A percentile compares a stretch with the other conserved stretches of the same genome.
Evolutionary conservation across 306 rosid species (phyloP).

Genomic region (Begonia fuchsioides): DNA sequence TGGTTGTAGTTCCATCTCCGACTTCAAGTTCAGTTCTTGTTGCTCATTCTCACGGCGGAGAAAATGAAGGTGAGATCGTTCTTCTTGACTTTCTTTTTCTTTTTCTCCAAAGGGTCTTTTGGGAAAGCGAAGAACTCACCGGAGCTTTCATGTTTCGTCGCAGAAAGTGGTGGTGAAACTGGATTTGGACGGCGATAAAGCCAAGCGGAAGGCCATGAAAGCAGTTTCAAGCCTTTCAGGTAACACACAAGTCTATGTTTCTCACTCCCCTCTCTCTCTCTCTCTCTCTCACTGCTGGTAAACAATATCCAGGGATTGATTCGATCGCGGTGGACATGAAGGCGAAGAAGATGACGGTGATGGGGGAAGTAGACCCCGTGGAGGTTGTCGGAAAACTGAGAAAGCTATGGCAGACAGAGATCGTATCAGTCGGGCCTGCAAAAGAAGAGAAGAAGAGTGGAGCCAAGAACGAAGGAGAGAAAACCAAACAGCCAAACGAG

Average conservation of each 20-base stretch:
- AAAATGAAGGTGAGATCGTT: conserved; percentile 1
- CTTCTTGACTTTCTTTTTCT: too few species aligned
- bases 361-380: conserved; percentile 53
- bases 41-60: too few species aligned
- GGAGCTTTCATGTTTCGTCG: conserved; percentile 4
- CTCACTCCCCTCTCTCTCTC: background rate
- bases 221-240: conserved; percentile 49
- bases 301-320: conserved; percentile 40
- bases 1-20: background rate
- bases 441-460: conserved; percentile 14
- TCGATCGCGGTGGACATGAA: conserved; percentile 69
- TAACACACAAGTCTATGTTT: conserved; percentile 2
- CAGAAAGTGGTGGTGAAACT: conserved; percentile 69
- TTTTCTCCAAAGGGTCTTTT: too few species aligned
- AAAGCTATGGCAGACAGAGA: conserved; percentile 49
- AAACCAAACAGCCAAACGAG: conserved; percentile 11
- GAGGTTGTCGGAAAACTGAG: conserved; percentile 35
- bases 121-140: background rate
- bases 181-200: conserved; percentile 47
- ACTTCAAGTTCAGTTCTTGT: background rate
- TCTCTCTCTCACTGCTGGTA: background rate
- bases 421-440: conserved; percentile 64
- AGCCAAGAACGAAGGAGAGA: background rate
- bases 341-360: conserved; percentile 53
- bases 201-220: conserved; percentile 59